These are phyloP conservation scores for Tricholoma hemisulphureum DNA, from an alignment of 768 basidiomycete genomes.

Conservation along the genomic window DNA sequence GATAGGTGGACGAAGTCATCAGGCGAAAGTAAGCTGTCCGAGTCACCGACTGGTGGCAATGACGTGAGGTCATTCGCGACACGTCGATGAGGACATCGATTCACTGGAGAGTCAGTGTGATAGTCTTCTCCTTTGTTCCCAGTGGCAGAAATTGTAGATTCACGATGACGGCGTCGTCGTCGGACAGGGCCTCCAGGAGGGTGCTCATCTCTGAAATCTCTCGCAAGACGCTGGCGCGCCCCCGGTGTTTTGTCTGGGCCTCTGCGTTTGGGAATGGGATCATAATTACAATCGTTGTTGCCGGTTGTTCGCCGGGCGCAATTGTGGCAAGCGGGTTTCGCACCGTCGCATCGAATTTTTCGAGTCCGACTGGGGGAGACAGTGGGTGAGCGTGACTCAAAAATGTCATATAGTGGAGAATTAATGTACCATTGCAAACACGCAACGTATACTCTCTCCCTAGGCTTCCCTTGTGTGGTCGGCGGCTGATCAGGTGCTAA, in stretches of 20 bases:
- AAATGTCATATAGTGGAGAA: background rate
- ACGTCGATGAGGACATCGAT: background rate
- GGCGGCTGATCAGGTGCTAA: slow-evolving; percentile 76
- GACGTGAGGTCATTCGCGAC: background rate
- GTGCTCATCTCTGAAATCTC: slow-evolving; percentile 37
- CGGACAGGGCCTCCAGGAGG: slow-evolving; percentile 27
- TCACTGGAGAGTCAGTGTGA: background rate
- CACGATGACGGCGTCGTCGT: slow-evolving; percentile 36
- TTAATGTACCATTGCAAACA: slow-evolving; percentile 68
- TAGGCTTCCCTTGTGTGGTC: slow-evolving; percentile 76
- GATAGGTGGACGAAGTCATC: slow-evolving; percentile 7
- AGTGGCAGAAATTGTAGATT: slow-evolving; percentile 11
- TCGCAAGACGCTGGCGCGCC: slow-evolving; percentile 62
- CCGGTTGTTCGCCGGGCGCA: slow-evolving; percentile 54
- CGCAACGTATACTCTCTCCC: slow-evolving; percentile 75
- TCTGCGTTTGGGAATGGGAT: slow-evolving; percentile 69
- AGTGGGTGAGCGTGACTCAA: slow-evolving; percentile 8
- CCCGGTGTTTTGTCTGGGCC: slow-evolving; percentile 82
- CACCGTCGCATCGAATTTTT: slow-evolving; percentile 82
- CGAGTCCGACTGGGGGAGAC: slow-evolving; percentile 56
- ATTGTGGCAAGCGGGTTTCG: slow-evolving; percentile 74
- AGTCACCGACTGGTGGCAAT: slow-evolving; percentile 11
- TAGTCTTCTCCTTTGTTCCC: slow-evolving; percentile 8
- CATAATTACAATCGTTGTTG: slow-evolving; percentile 59
- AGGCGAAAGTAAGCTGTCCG: slow-evolving; percentile 12